Conservation (phyloP, 2,329 filamentous ascomycete genomes). For the Alternaria longipes region DNA sequence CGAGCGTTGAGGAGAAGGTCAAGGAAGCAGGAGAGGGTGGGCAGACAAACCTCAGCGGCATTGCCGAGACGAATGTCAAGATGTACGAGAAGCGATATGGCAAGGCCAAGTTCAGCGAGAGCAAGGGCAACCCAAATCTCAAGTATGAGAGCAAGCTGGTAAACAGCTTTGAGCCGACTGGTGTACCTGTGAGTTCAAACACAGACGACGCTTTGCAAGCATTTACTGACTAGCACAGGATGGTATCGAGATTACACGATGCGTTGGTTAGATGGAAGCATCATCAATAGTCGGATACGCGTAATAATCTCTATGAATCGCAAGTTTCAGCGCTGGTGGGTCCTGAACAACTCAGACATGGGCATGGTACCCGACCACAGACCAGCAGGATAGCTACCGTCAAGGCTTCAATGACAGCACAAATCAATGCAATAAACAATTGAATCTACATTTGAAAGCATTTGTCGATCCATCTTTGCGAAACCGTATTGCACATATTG, state of each 20-base stretch:
- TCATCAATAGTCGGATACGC: neutral
- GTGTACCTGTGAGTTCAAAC: conserved; percentile 64
- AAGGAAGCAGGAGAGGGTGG: conserved; percentile 45
- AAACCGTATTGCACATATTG: neutral
- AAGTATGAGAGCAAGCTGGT: conserved; percentile 71
- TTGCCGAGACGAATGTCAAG: conserved; percentile 58
- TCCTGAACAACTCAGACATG: neutral
- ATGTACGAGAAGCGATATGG: conserved; percentile 60
- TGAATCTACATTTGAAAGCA: neutral
- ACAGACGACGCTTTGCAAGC: neutral
- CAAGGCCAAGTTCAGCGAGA: conserved; percentile 55
- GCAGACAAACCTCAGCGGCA: conserved; percentile 49
- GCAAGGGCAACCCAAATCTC: conserved; percentile 69
- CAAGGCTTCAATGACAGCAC: neutral
- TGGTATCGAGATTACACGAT: conserved; percentile 72
- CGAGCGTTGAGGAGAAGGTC: conserved; percentile 69
- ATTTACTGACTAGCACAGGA: conserved; percentile 58
- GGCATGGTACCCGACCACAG: neutral
- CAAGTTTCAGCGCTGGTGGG: conserved; percentile 3
- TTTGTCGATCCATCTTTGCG: neutral
- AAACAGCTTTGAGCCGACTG: conserved; percentile 74
- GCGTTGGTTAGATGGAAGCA: conserved; percentile 46
- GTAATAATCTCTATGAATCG: neutral
- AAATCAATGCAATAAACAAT: conserved; percentile 5
- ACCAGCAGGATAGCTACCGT: neutral